These are phyloP conservation scores for Paspalum vaginatum DNA, from an alignment of 176 grass and related monocot genomes.

Conservation along the genomic window DNA sequence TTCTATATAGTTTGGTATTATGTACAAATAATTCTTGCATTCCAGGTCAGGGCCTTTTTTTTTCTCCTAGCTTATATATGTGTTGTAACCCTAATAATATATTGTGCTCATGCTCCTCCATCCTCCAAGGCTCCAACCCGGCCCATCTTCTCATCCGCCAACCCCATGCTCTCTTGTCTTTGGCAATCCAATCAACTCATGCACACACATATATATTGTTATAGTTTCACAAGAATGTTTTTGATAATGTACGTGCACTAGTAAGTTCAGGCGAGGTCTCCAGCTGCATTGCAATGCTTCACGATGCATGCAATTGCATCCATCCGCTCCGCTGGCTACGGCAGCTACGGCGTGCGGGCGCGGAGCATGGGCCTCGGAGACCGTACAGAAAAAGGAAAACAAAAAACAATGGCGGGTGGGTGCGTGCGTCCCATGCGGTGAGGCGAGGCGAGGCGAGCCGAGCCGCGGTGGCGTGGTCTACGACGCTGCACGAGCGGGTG, in stretches of 20 bases:
- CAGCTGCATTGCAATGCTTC: not conserved
- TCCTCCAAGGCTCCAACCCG: too few species aligned
- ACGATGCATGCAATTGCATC: too few species aligned
- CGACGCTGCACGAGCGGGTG: slow-evolving; percentile 52
- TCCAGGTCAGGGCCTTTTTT: not conserved
- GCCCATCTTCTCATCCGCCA: not conserved
- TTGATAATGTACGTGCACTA: too few species aligned
- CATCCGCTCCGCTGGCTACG: not conserved
- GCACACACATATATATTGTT: too few species aligned
- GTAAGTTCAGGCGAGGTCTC: not conserved
- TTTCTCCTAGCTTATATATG: not conserved
- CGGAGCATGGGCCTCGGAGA: slow-evolving; percentile 3
- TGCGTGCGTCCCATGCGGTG: slow-evolving; percentile 28
- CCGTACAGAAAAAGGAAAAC: not conserved
- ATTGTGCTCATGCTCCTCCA: too few species aligned
- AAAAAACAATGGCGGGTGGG: not conserved
- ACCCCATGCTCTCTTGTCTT: slow-evolving; percentile 3
- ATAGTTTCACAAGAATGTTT: too few species aligned
- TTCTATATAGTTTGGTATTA: not conserved
- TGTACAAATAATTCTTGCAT: not conserved
- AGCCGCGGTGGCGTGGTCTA: slow-evolving; percentile 32
- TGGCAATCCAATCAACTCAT: too few species aligned
- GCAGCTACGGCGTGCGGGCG: not conserved
- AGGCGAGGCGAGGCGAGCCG: too few species aligned
- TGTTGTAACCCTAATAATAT: not conserved